phyloP scores from a whole-genome alignment of 495 filamentous ascomycete species.

The Aspergillus bertholletiae region DNA sequence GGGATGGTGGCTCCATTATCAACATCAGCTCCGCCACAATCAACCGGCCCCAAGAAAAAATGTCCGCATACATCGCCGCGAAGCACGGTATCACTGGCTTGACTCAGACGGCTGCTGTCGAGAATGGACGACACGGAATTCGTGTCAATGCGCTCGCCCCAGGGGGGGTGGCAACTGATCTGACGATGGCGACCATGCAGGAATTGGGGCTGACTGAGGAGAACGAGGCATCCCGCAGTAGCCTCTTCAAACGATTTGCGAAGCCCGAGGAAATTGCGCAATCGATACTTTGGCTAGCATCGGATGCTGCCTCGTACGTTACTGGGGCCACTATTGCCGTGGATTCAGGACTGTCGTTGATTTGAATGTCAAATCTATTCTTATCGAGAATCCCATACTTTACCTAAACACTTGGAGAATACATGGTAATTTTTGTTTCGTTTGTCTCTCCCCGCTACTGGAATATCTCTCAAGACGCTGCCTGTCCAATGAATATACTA shows the following conservation, averaged over 20 bases:
- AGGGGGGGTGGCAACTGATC: conserved; percentile 6
- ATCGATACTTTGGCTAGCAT: conserved; percentile 30
- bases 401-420: no score
- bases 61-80: conserved; percentile 32
- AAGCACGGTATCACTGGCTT: conserved; percentile 47
- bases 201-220: not conserved
- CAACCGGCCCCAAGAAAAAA: conserved; percentile 18
- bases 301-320: conserved; percentile 26
- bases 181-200: not conserved
- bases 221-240: conserved; percentile 26
- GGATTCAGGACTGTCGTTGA: conserved; percentile 30
- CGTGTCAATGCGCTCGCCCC: conserved; percentile 23
- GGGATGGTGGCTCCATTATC: conserved; percentile 34
- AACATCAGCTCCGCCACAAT: conserved; percentile 38
- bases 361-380: no score
- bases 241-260: conserved; percentile 23
- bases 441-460: no score
- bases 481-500: no score
- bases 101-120: conserved; percentile 29
- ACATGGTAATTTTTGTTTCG: no score
- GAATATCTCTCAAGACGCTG: no score
- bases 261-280: conserved; percentile 30
- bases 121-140: conserved; percentile 14
- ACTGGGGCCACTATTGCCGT: conserved; percentile 28
- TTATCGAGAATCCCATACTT: no score